Percentiles rank a stretch among this genome's conserved stretches.
Conservation (phyloP, 805 yeast genomes). For the Kuraishia ogatae region DNA sequence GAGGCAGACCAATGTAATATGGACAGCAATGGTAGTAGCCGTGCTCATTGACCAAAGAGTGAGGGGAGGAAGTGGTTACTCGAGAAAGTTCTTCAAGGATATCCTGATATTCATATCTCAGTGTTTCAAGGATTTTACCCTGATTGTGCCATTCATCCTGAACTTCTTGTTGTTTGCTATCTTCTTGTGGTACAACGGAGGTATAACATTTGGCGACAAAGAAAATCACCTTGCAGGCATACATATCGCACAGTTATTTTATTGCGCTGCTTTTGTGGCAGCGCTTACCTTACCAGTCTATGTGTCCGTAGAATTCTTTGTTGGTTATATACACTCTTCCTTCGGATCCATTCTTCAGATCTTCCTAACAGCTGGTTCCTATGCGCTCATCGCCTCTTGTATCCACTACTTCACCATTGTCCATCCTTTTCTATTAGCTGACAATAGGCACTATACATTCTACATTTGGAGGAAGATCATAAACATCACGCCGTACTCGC, state of each 20-base stretch:
- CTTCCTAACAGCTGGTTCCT: conserved; percentile 12
- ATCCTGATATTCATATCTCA: conserved; percentile 19
- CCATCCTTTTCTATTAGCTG: conserved; percentile 90
- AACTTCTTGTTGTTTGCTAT: conserved; percentile 44
- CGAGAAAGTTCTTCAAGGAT: conserved; percentile 12
- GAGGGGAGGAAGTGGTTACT: conserved; percentile 18
- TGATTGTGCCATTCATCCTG: conserved; percentile 38
- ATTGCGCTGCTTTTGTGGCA: conserved; percentile 57
- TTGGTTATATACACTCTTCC: conserved; percentile 27
- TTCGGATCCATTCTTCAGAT: conserved; percentile 14
- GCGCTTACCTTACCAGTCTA: conserved; percentile 72
- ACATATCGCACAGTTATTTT: conserved; percentile 76
- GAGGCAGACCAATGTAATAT: conserved; percentile 86
- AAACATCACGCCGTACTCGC: conserved; percentile 34
- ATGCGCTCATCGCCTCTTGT: conserved; percentile 30
- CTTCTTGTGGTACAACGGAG: conserved; percentile 64
- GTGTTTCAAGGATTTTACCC: conserved; percentile 15
- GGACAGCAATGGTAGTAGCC: conserved; percentile 62
- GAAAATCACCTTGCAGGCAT: conserved; percentile 66
- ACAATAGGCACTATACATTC: conserved; percentile 89
- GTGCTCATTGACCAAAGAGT: conserved; percentile 43
- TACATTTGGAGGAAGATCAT: conserved; percentile 71
- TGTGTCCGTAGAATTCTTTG: conserved; percentile 36
- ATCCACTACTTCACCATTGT: conserved; percentile 58
- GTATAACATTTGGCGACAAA: conserved; percentile 88